phyloP scores from a whole-genome alignment of 306 rosid species.

The Castanospermum australe region DNA sequence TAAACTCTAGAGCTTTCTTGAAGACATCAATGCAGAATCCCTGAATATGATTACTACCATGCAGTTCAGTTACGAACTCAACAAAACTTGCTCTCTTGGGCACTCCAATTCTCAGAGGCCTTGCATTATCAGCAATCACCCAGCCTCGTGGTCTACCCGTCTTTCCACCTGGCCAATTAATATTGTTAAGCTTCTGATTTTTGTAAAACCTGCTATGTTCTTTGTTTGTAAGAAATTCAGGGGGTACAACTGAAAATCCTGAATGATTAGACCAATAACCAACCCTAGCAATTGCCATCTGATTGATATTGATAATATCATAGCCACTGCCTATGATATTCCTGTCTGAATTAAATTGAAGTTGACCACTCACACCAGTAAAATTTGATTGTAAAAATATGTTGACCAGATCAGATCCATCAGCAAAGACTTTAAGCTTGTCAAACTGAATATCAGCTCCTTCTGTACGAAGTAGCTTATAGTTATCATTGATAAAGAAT shows the following conservation, averaged over 20 bases:
- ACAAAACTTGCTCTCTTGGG: conserved; percentile 59
- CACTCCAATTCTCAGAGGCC: conserved; percentile 61
- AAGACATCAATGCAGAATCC: conserved; percentile 63
- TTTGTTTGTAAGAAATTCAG: conserved; percentile 31
- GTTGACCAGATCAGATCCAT: conserved; percentile 44
- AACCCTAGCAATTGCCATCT: conserved; percentile 27
- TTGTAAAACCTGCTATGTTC: background rate
- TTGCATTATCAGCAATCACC: conserved; percentile 49
- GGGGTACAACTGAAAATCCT: conserved; percentile 50
- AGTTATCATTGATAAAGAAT: conserved; percentile 38
- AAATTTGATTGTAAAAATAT: conserved; percentile 46
- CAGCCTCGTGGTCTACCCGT: conserved; percentile 58
- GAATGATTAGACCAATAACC: conserved; percentile 58
- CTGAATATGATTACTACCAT: conserved; percentile 19
- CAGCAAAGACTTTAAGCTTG: conserved; percentile 52
- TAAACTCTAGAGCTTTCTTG: conserved; percentile 37
- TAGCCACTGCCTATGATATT: conserved; percentile 43
- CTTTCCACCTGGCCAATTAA: conserved; percentile 65
- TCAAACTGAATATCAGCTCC: conserved; percentile 31
- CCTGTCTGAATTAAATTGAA: conserved; percentile 42
- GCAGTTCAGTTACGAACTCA: conserved; percentile 48
- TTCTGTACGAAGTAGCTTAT: background rate
- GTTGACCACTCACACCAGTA: conserved; percentile 53
- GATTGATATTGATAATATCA: conserved; percentile 49
- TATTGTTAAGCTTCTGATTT: conserved; percentile 44